Percentiles rank a stretch among this genome's conserved stretches.
phyloP scores from a whole-genome alignment of 331 rosid genomes.

The Malus hybrid region DNA sequence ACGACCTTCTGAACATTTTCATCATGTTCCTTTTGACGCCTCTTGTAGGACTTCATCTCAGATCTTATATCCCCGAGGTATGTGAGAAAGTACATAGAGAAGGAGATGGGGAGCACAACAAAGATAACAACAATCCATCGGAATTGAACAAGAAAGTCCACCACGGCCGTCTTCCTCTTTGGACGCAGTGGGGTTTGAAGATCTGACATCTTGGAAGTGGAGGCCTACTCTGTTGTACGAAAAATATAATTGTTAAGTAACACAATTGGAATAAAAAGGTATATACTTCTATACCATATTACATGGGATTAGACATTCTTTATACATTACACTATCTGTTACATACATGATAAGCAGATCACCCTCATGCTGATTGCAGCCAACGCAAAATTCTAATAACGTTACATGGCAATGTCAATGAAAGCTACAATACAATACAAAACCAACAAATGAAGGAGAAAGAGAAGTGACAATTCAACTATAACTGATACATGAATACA shows the following conservation, averaged over 20 bases:
- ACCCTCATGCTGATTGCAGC: no score
- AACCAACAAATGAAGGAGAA: no score
- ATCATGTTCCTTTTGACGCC: conserved; percentile 79
- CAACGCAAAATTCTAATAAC: no score
- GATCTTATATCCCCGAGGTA: conserved; percentile 87
- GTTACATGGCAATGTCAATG: not conserved
- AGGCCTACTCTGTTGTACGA: conserved; percentile 2
- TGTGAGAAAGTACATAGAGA: conserved; percentile 70
- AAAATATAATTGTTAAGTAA: not conserved
- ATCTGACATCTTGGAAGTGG: conserved; percentile 57
- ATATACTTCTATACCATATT: no score
- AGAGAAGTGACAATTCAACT: not conserved
- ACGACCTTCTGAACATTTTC: conserved; percentile 76
- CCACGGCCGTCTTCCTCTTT: conserved; percentile 84
- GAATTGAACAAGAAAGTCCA: conserved; percentile 74
- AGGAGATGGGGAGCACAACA: conserved; percentile 89
- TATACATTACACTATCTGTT: no score
- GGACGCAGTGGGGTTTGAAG: conserved; percentile 76
- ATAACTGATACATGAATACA: not conserved
- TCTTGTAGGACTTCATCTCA: conserved; percentile 79
- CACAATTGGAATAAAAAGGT: not conserved
- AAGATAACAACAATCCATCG: conserved; percentile 93
- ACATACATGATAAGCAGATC: no score
- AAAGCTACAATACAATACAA: not conserved
- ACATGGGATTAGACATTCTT: no score